Evolutionary conservation across 1,139 yeast genomes (phyloP).

Genomic region (Saccharomyces hybrid): DNA sequence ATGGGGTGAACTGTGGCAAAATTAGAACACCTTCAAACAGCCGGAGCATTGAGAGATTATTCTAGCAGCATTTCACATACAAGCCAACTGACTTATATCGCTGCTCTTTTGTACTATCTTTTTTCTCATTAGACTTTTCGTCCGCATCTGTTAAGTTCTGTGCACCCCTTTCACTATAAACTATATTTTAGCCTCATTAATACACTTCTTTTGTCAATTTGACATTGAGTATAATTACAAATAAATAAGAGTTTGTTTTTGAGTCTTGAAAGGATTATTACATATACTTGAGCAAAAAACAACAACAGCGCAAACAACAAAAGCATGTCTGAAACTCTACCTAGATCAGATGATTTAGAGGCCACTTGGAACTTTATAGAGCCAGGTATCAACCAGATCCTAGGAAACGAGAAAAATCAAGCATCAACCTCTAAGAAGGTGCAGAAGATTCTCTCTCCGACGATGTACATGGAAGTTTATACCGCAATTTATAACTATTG

Average conservation of each 20-base stretch:
- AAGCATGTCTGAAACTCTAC: constrained; percentile 31
- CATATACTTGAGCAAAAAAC: background rate
- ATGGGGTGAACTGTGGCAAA: background rate
- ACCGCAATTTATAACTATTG: constrained; percentile 93
- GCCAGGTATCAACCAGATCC: constrained; percentile 61
- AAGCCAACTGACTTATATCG: background rate
- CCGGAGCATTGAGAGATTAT: background rate
- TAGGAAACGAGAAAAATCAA: constrained; percentile 40
- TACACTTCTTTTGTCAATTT: background rate
- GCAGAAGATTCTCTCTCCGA: constrained; percentile 57
- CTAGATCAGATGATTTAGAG: constrained; percentile 43
- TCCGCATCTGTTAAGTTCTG: background rate
- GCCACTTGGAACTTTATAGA: constrained; percentile 73
- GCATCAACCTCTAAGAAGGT: constrained; percentile 27
- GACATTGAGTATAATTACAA: background rate
- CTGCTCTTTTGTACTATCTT: background rate
- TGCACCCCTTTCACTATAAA: background rate
- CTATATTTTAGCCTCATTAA: background rate
- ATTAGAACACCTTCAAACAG: background rate
- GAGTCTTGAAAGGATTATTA: background rate
- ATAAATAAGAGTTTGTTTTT: background rate
- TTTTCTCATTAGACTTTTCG: background rate
- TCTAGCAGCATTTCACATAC: background rate
- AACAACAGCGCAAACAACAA: background rate
- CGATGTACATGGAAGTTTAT: constrained; percentile 62